These are phyloP conservation scores for Verticillium albo-atrum DNA, from an alignment of 2,329 filamentous ascomycete species.

Conservation along the genomic window DNA sequence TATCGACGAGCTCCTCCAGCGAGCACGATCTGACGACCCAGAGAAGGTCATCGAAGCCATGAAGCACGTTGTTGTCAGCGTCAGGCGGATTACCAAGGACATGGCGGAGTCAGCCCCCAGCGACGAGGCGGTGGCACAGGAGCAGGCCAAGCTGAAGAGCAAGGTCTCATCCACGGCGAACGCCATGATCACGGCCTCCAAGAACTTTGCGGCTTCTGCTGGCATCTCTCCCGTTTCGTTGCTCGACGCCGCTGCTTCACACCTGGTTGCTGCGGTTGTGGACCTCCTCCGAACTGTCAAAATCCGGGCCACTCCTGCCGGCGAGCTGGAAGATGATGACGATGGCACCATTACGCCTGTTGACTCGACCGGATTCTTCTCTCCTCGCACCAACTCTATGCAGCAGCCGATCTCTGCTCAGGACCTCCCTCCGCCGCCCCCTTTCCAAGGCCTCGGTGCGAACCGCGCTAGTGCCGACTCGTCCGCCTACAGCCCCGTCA, in stretches of 20 bases:
- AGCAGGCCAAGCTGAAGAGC: constrained; percentile 68
- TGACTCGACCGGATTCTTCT: constrained; percentile 67
- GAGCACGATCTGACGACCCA: constrained; percentile 69
- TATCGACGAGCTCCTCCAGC: constrained; percentile 83
- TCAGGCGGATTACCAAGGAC: constrained; percentile 81
- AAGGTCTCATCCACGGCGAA: constrained; percentile 91
- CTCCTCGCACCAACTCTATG: constrained; percentile 41
- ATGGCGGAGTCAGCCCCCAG: constrained; percentile 56
- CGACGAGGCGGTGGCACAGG: constrained; percentile 49
- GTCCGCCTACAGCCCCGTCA: constrained; percentile 70
- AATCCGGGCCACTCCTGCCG: constrained; percentile 69
- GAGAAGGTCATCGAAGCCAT: constrained; percentile 76
- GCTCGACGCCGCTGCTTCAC: constrained; percentile 87
- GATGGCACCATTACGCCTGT: constrained; percentile 62
- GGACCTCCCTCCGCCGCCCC: constrained; percentile 42
- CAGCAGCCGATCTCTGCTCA: constrained; percentile 22
- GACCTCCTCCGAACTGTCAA: constrained; percentile 82
- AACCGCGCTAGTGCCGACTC: constrained; percentile 60
- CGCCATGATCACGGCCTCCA: constrained; percentile 89
- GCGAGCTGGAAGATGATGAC: constrained; percentile 75
- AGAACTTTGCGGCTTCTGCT: constrained; percentile 78
- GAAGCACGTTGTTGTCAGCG: constrained; percentile 78
- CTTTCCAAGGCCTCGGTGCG: constrained; percentile 55
- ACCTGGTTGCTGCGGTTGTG: constrained; percentile 80
- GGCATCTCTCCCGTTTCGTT: constrained; percentile 91